Base-by-base conservation (phyloP, 2,329 filamentous ascomycete genomes). In the Apiospora kogelbergensis region DNA sequence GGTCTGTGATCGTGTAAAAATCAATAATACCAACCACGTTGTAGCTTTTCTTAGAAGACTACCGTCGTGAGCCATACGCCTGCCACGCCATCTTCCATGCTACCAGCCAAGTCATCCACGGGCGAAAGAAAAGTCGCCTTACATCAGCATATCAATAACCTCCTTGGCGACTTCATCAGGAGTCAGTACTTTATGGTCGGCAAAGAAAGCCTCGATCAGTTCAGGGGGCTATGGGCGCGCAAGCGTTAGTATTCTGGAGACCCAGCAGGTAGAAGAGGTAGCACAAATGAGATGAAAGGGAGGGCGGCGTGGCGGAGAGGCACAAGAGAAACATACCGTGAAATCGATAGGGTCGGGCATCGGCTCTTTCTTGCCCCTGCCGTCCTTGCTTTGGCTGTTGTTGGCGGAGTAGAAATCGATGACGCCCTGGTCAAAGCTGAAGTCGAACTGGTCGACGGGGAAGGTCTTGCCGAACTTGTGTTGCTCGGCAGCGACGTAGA, bases 391-490 rank as follows among this genome's bases (percentile, higher is more conserved):
- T 42, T 42, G 40, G 13, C 11, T 42, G 17, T 20, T 66, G 46
- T 71, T 73, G 66, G 48, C 69, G 22, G 73, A 67, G 30, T 72
- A 69, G 69, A 77, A 79, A 11, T 77, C 71, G 63, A 79, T 79
- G 3, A 86, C 77, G 0, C 78, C 77, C 2, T 78, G 76, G 41
- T 82, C 72, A 20, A 80, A 83, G n/a, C 75, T 75, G 11, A 85
- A 78, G 48, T 84, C 81, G 30, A 84, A 78, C 80, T 97, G 94
- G 71, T 91, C 90, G 26, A 96, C 83, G 1, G 95, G 93, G 75
- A 95, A 96, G 68, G 96, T 86, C 75, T 94, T 88, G 63, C 97
- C 94, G 78, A 99, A 98, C 82, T 99, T 99, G 84, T 99, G 96
- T 75, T 93, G 97, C 83, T 99, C 96, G 1, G 92, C 92, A 6